These are phyloP conservation scores for Haberlea rhodopensis DNA, from an alignment of 257 asterid genomes.

Conservation along the genomic window DNA sequence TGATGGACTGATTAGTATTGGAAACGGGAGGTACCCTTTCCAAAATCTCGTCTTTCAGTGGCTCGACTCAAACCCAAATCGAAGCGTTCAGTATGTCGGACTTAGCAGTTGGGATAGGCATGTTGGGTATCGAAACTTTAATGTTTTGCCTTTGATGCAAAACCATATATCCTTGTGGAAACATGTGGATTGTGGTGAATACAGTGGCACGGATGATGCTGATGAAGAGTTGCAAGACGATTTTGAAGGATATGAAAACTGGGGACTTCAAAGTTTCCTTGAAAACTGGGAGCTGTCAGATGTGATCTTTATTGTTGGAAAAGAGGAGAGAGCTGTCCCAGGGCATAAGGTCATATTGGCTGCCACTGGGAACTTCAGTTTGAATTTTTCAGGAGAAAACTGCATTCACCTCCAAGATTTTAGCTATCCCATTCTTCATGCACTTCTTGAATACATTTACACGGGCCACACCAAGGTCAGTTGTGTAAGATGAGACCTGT, in stretches of 20 bases:
- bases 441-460: constrained; percentile 79
- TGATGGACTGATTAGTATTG: constrained; percentile 92
- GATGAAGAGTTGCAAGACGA: constrained; percentile 68
- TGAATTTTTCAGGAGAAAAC: constrained; percentile 44
- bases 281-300: constrained; percentile 90
- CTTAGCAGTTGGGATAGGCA: constrained; percentile 98
- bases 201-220: constrained; percentile 41
- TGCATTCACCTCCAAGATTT: constrained; percentile 51
- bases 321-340: constrained; percentile 70
- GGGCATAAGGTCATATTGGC: constrained; percentile 85
- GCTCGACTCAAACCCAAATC: constrained; percentile 86
- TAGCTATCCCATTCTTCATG: constrained; percentile 58
- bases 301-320: constrained; percentile 67
- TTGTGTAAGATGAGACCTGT: constrained; percentile 16
- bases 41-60: constrained; percentile 94
- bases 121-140: constrained; percentile 87
- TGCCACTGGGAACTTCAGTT: constrained; percentile 64
- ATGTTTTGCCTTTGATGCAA: constrained; percentile 74
- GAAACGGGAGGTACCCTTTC: constrained; percentile 95
- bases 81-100: constrained; percentile 83
- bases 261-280: constrained; percentile 77
- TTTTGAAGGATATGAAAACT: constrained; percentile 53
- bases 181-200: constrained; percentile 66
- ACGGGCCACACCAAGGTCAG: constrained; percentile 75
- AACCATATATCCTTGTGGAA: constrained; percentile 88